These are phyloP conservation scores for Platanthera zijinensis DNA, from an alignment of 106 monocot genomes.

Conservation along the genomic window DNA sequence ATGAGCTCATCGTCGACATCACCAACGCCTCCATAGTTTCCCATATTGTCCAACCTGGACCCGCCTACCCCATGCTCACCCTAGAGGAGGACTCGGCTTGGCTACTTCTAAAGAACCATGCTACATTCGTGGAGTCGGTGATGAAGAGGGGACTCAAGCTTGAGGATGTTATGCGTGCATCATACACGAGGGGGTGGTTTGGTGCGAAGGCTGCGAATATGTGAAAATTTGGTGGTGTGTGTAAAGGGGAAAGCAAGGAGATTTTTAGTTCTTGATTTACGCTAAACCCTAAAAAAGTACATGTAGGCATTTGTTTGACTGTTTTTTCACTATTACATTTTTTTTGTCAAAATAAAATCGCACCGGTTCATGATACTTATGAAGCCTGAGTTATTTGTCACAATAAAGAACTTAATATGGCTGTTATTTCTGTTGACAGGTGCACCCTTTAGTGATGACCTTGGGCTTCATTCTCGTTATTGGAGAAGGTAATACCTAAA, in stretches of 20 bases:
- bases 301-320: too few species aligned
- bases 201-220: conserved; percentile 15
- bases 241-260: too few species aligned
- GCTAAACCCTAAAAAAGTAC: too few species aligned
- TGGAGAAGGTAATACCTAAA: conserved; percentile 56
- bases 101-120: conserved; percentile 32
- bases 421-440: conserved; percentile 20
- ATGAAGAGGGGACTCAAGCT: conserved; percentile 22
- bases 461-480: conserved; percentile 71
- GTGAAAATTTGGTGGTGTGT: too few species aligned
- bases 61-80: too few species aligned
- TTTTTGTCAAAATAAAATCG: too few species aligned
- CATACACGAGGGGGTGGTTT: conserved; percentile 64
- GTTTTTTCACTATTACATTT: too few species aligned
- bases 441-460: conserved; percentile 68
- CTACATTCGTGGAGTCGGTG: conserved; percentile 51
- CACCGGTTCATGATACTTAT: not conserved
- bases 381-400: not conserved
- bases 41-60: too few species aligned
- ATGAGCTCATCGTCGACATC: conserved; percentile 39
- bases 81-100: too few species aligned
- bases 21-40: not conserved
- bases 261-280: too few species aligned
- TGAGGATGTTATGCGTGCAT: conserved; percentile 33
- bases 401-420: not conserved